A percentile compares a stretch with the other conserved stretches of the same genome.
phyloP scores from a whole-genome alignment of 2,329 filamentous ascomycete species.

The Arthroderma sp. region DNA sequence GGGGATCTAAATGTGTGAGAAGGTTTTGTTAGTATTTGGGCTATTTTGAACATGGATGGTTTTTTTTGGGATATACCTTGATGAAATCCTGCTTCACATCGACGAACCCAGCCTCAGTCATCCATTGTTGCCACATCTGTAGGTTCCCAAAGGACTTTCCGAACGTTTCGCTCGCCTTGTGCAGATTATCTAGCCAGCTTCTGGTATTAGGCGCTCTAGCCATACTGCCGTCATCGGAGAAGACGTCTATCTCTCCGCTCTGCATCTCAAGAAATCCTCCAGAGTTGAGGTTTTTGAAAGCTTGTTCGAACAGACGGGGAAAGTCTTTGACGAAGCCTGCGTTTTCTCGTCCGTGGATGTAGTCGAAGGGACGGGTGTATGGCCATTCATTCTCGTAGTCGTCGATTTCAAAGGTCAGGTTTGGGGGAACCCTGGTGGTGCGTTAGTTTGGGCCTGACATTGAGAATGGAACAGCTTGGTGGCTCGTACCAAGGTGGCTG shows the following conservation, averaged over 20 bases:
- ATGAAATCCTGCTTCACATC: constrained; percentile 32
- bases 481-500: constrained; percentile 9
- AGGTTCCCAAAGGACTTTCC: constrained; percentile 24
- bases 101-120: constrained; percentile 41
- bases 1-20: constrained; percentile 6
- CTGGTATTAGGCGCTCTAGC: background rate
- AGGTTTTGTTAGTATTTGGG: too few species aligned
- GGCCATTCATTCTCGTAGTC: constrained; percentile 30
- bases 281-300: constrained; percentile 26
- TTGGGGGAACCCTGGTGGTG: constrained; percentile 31
- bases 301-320: constrained; percentile 18
- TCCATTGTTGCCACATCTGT: constrained; percentile 26
- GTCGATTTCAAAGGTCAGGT: constrained; percentile 38
- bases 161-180: constrained; percentile 13
- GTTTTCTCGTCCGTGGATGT: constrained; percentile 22
- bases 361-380: constrained; percentile 26
- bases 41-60: too few species aligned
- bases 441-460: background rate
- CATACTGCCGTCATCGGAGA: constrained; percentile 19
- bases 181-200: background rate
- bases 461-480: constrained; percentile 4
- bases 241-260: constrained; percentile 16
- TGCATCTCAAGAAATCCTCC: constrained; percentile 41
- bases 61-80: constrained; percentile 25
- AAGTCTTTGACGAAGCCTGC: constrained; percentile 14